Conservation (phyloP, 1,139 yeast species). For the Candida pseudoviswanathii region DNA sequence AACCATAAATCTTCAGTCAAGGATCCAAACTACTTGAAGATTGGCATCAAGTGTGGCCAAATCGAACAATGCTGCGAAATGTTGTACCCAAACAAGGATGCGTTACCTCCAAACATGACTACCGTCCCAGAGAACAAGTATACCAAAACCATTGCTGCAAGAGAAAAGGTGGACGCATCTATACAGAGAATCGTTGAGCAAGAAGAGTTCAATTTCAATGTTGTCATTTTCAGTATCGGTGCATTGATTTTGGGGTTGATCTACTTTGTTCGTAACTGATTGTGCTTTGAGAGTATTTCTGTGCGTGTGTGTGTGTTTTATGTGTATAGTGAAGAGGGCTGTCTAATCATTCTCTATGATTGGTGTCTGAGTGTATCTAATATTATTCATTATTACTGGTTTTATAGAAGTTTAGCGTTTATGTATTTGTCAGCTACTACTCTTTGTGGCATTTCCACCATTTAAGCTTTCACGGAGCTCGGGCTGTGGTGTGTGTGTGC, state of each 20-base stretch:
- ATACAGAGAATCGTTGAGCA: slow-evolving; percentile 27
- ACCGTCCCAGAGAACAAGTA: slow-evolving; percentile 21
- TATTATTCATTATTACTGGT: too few species aligned
- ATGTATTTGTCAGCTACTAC: too few species aligned
- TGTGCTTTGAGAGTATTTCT: neutral
- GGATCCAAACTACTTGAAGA: slow-evolving; percentile 85
- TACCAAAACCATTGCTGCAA: slow-evolving; percentile 26
- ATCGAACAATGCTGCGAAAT: slow-evolving; percentile 82
- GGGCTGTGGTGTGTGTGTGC: too few species aligned
- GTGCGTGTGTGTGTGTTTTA: too few species aligned
- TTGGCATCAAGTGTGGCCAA: slow-evolving; percentile 85
- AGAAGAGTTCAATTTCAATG: slow-evolving; percentile 31
- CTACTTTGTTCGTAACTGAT: slow-evolving; percentile 4
- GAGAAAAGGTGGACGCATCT: slow-evolving; percentile 34
- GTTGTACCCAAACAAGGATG: slow-evolving; percentile 54
- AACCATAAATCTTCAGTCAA: slow-evolving; percentile 76
- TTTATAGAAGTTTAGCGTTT: too few species aligned
- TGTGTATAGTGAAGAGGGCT: too few species aligned
- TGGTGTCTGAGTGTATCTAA: too few species aligned
- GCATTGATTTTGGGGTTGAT: slow-evolving; percentile 10
- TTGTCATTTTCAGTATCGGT: slow-evolving; percentile 13
- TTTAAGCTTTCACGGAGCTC: too few species aligned
- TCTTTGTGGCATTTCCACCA: too few species aligned
- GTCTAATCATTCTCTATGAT: too few species aligned
- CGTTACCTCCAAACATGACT: slow-evolving; percentile 35